Base-by-base conservation (phyloP, 495 filamentous ascomycete species). In the Trichocladium antarcticum region DNA sequence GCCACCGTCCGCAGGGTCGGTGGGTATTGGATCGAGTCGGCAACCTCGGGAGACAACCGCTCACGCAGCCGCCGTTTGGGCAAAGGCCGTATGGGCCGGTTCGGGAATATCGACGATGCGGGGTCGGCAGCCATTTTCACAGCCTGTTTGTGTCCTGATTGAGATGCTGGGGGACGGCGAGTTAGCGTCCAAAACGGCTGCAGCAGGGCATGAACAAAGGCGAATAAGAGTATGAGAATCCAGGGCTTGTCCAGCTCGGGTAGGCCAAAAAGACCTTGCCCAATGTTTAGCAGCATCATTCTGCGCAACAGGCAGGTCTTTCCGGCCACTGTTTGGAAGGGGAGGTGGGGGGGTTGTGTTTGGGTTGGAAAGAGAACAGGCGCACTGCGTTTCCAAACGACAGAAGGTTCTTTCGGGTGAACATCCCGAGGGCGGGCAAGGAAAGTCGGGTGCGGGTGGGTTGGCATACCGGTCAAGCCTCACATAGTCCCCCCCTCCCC, bases 31-130 rank as follows among this genome's bases (percentile, higher is more conserved):
- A 95, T 90, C 14, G 81, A 80, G 32, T 84, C 81, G 44, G 85
- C 89, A 50, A 86, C 80, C 56, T 92, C 87, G 51, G 81, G 79
- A 14, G 89, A 84, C 20, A 99, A 73, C 34, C 87, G 81, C 53
- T 89, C 87, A 41, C 88, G 84, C 16, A 97, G 73, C 47, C 83
- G 81, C 51, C 87, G 80, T 68, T 84, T 92, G 28, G 93, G 93
- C 45, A 99, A 74, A 41, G 93, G 93, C 35, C 89, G 85, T 60
- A 99, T 97, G 48, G 89, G 83, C 57, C 93, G 80, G 57, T 93
- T 85, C 53, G 87, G 86, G 60, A 86, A 92, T 55, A 85, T 65
- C 28, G 81, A 73, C 42, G 88, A 89, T 44, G 74, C 72, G 40
- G 83, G 80, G 65, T 92, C 85, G 57, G 83, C 74, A 64, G 82